Evolutionary conservation across 768 basidiomycete genomes (phyloP).

Genomic region (Suillus variegatus): DNA sequence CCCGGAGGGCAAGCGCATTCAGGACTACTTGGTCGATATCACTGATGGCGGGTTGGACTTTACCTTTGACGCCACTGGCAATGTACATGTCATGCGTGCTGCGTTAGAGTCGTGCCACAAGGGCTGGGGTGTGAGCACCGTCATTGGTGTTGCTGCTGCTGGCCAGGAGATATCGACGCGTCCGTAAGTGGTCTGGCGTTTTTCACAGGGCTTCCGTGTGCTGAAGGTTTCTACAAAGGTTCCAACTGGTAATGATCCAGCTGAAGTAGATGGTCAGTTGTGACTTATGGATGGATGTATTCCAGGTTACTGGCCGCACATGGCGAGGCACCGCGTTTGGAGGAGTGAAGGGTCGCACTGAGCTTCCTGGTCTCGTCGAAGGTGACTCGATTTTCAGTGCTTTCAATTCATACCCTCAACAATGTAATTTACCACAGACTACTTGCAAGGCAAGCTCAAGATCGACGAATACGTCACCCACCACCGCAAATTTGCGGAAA

Average conservation of each 20-base stretch:
- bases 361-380: conserved; percentile 91
- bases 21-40: conserved; percentile 86
- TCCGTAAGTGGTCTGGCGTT: conserved; percentile 52
- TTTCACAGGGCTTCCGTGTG: conserved; percentile 17
- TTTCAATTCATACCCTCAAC: not conserved
- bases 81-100: conserved; percentile 90
- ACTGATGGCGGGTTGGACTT: conserved; percentile 97
- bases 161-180: conserved; percentile 93
- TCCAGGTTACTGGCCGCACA: conserved; percentile 79
- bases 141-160: conserved; percentile 97
- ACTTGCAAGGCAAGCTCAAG: conserved; percentile 77
- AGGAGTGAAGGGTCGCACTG: conserved; percentile 96
- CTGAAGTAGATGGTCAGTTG: not conserved
- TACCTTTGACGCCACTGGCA: conserved; percentile 97
- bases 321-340: conserved; percentile 98
- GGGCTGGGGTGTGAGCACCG: conserved; percentile 95
- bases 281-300: conserved; percentile 1
- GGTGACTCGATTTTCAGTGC: conserved; percentile 44
- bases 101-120: conserved; percentile 99
- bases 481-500: conserved; percentile 66
- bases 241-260: conserved; percentile 44
- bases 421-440: conserved; percentile 50
- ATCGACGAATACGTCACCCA: conserved; percentile 98
- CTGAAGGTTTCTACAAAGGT: conserved; percentile 31
- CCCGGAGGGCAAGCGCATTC: conserved; percentile 79